Base-by-base conservation (phyloP, 345 rosid genomes). In the Eucalyptus coolabah region DNA sequence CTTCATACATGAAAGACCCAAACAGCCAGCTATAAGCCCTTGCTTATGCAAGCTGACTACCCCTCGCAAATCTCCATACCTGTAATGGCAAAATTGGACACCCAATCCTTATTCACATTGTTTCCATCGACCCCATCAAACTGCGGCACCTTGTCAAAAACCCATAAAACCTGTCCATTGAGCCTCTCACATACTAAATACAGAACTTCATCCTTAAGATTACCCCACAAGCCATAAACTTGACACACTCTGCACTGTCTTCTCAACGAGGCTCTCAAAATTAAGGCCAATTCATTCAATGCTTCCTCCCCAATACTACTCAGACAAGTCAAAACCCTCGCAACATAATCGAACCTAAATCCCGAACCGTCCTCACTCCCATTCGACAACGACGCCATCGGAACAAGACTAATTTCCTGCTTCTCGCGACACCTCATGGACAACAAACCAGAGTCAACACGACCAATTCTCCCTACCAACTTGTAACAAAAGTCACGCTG, bases 151-250 rank as follows among this genome's bases (percentile, higher is more conserved):
- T 67, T 32, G 7, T 51, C 86, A 47, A 90, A 91, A 50, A 86
- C 89, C 30, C 88, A 91, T 82, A 86, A 87, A 32, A 89, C 59
- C 88, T 90, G 89, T 26, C 83, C 89, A 54, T 83, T 45, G 67
- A 90, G 86, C 89, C 92, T 95, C 94, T 93, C 95, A 89, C 93
- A 92, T 37, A 95, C 97, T 86, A 97, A 91, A 92, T 93, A 95
- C 92, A 95, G 94, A 87, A 91, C 45, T 81, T 94, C 96, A 91
- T 88, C 89, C 91, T 87, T 94, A 90, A 92, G 87, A 92, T 98
- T 94, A 92, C 95, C 97, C 98, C 97, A 98, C 91, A 98, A 94
- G 32, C 99, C 99, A 91, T 93, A 92, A 91, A 92, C 90, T 88
- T 89, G 89, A 91, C 94, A 91, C 60, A 94, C 14, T 85, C 95